A percentile compares a stretch with the other conserved stretches of the same genome.
Evolutionary conservation across 2,329 filamentous ascomycete genomes (phyloP).

Genomic region (Rhexocercosporidium sp.): DNA sequence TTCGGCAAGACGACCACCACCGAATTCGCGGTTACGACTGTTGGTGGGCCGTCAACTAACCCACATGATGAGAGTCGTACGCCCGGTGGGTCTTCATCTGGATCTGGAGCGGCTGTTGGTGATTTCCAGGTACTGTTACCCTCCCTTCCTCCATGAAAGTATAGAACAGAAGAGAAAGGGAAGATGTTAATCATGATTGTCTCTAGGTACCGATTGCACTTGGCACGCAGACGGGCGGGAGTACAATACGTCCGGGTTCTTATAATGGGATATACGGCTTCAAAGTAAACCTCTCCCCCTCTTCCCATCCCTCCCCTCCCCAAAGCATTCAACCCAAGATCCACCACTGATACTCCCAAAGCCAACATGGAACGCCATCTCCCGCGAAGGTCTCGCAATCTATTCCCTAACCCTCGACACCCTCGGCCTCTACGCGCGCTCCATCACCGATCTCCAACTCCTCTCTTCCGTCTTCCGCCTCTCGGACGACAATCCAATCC

Average conservation of each 20-base stretch:
- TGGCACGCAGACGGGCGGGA: constrained; percentile 71
- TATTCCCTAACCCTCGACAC: constrained; percentile 67
- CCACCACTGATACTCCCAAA: background rate
- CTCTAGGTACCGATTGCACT: constrained; percentile 55
- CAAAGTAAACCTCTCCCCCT: constrained; percentile 47
- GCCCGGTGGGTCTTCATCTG: constrained; percentile 70
- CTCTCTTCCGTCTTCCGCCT: constrained; percentile 60
- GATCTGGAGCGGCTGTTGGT: constrained; percentile 68
- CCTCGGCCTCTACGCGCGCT: constrained; percentile 63
- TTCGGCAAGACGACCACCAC: constrained; percentile 66
- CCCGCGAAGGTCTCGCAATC: constrained; percentile 64
- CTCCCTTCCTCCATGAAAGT: background rate
- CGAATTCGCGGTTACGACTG: constrained; percentile 63
- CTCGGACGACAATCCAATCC: constrained; percentile 52
- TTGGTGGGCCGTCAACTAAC: constrained; percentile 61
- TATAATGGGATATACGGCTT: constrained; percentile 69
- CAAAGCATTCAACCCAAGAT: background rate
- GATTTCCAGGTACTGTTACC: constrained; percentile 58
- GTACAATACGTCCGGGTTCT: constrained; percentile 65
- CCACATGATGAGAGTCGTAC: constrained; percentile 58
- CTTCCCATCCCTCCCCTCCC: background rate
- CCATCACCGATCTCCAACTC: constrained; percentile 61
- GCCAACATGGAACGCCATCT: constrained; percentile 68
- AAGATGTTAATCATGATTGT: background rate
- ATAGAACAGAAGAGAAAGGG: too few relatives aligned